Conservation (phyloP, 345 rosid species). For the Anacardium occidentale region DNA sequence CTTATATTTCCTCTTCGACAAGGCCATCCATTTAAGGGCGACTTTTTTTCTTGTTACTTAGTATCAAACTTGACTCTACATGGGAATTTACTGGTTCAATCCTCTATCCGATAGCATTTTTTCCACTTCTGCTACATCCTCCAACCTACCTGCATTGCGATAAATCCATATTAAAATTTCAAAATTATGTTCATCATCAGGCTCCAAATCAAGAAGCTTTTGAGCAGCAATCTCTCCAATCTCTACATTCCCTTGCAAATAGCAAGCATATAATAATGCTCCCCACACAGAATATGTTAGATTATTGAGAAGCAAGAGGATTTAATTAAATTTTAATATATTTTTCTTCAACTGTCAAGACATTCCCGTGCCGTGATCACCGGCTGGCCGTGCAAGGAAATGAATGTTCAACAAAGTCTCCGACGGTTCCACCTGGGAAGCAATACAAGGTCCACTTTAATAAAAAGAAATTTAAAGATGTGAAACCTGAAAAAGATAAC, state of each 20-base stretch:
- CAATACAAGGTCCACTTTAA: too few species aligned
- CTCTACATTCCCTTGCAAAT: constrained; percentile 56
- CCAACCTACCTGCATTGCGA: constrained; percentile 39
- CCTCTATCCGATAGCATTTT: constrained; percentile 72
- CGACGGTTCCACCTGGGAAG: too few species aligned
- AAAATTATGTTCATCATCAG: constrained; percentile 77
- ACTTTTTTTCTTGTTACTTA: neutral
- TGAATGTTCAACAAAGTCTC: too few species aligned
- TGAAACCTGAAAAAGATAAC: too few species aligned
- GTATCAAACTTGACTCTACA: neutral
- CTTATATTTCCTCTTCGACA: neutral
- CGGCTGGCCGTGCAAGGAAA: too few species aligned
- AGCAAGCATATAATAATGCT: constrained; percentile 74
- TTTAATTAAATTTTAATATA: too few species aligned
- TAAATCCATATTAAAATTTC: constrained; percentile 70
- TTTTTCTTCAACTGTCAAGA: too few species aligned
- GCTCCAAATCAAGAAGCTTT: constrained; percentile 72
- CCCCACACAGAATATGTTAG: constrained; percentile 77
- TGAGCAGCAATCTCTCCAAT: constrained; percentile 68
- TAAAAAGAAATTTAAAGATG: too few species aligned
- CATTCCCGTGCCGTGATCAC: too few species aligned
- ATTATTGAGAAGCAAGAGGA: too few species aligned
- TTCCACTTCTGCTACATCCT: constrained; percentile 59
- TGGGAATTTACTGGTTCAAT: constrained; percentile 27
- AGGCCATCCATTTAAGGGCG: neutral